A percentile compares a stretch with the other conserved stretches of the same genome.
phyloP scores from a whole-genome alignment of 2,329 filamentous ascomycete species.

The Raffaelea deltoideospora region DNA sequence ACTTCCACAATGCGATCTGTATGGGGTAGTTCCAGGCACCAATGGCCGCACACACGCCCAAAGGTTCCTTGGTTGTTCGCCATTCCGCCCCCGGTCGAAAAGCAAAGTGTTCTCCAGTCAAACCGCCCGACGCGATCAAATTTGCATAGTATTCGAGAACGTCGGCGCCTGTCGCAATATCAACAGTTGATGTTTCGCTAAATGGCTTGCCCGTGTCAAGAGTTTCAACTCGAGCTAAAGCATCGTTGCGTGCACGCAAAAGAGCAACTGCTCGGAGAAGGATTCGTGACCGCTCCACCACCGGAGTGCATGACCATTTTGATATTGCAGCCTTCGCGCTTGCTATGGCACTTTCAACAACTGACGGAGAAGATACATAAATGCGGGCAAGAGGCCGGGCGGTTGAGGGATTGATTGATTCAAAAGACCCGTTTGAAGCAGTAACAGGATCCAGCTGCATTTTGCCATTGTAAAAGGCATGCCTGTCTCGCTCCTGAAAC shows the following conservation, averaged over 20 bases:
- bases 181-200: conserved; percentile 71
- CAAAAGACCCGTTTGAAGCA: conserved; percentile 47
- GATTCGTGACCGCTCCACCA: conserved; percentile 46
- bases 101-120: too few species aligned
- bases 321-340: conserved; percentile 60
- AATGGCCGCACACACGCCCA: too few species aligned
- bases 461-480: conserved; percentile 68
- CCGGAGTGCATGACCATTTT: conserved; percentile 60
- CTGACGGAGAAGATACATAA: conserved; percentile 46
- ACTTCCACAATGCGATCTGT: conserved; percentile 22
- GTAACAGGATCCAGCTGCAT: conserved; percentile 46
- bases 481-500: conserved; percentile 25
- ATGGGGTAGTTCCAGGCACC: conserved; percentile 25
- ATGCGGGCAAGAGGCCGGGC: conserved; percentile 54
- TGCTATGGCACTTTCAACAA: conserved; percentile 53
- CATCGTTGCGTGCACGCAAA: conserved; percentile 65
- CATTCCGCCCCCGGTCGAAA: too few species aligned
- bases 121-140: too few species aligned
- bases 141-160: too few species aligned
- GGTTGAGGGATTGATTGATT: conserved; percentile 60
- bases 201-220: conserved; percentile 77
- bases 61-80: too few species aligned
- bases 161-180: conserved; percentile 51
- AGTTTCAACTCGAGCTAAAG: conserved; percentile 65
- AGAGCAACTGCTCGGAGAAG: too few species aligned